These are phyloP conservation scores for Priceomyces medius DNA, from an alignment of 805 yeast species.

Conservation along the genomic window DNA sequence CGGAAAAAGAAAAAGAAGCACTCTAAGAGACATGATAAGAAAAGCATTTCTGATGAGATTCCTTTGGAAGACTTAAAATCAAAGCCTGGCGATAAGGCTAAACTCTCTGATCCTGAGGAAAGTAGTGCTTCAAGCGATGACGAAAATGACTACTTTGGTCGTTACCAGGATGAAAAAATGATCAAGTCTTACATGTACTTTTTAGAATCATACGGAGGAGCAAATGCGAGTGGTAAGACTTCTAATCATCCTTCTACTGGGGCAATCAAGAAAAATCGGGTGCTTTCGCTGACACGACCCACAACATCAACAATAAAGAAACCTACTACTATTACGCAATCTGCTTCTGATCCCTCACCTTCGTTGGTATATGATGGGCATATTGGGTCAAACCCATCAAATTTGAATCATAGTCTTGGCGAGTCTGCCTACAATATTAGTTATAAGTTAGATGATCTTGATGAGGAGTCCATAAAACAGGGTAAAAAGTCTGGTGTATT, in stretches of 20 bases:
- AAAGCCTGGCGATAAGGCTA: conserved; percentile 12
- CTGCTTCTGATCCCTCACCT: conserved; percentile 16
- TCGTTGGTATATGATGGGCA: conserved; percentile 13
- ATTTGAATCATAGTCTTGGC: conserved; percentile 6
- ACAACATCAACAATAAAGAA: conserved; percentile 1
- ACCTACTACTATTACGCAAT: conserved; percentile 5
- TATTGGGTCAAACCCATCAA: not conserved
- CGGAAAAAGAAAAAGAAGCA: conserved; percentile 14
- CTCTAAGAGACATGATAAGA: conserved; percentile 11
- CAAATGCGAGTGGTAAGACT: conserved; percentile 9
- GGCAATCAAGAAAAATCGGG: conserved; percentile 2
- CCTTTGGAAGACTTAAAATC: conserved; percentile 17
- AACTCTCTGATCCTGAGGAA: conserved; percentile 5
- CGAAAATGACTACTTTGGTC: conserved; percentile 20
- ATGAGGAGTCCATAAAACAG: conserved; percentile 25
- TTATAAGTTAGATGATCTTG: conserved; percentile 32
- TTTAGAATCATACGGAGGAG: conserved; percentile 69
- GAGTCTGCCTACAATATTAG: conserved; percentile 30
- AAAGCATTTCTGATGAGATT: conserved; percentile 10
- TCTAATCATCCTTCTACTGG: conserved; percentile 1
- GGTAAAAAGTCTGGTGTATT: conserved; percentile 56
- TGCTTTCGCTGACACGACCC: not conserved
- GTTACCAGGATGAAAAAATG: conserved; percentile 80
- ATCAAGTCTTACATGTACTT: conserved; percentile 86
- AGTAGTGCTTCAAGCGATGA: conserved; percentile 13